Evolutionary conservation across 805 yeast genomes (phyloP).

Genomic region (Barnettozyma salicaria): DNA sequence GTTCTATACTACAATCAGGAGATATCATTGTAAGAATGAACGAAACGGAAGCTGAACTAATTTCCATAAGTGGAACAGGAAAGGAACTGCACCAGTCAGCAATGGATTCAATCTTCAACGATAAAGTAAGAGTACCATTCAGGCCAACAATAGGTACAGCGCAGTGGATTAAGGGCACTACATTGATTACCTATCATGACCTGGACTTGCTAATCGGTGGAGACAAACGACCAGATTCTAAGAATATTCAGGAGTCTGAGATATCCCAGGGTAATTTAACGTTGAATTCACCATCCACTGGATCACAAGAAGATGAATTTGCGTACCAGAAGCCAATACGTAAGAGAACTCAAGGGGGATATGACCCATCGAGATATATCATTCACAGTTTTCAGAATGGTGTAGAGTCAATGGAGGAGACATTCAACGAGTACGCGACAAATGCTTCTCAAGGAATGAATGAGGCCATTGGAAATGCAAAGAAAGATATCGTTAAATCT

Average conservation of each 20-base stretch:
- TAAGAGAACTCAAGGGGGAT: slow-evolving; percentile 30
- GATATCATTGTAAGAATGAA: slow-evolving; percentile 53
- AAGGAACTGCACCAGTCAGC: slow-evolving; percentile 14
- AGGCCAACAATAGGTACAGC: slow-evolving; percentile 76
- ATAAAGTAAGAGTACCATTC: slow-evolving; percentile 59
- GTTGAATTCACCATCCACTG: slow-evolving; percentile 6
- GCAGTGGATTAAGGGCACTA: slow-evolving; percentile 82
- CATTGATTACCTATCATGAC: slow-evolving; percentile 53
- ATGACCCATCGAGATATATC: slow-evolving; percentile 35
- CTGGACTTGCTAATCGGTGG: slow-evolving; percentile 69
- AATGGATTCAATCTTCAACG: slow-evolving; percentile 66
- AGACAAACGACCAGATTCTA: slow-evolving; percentile 56
- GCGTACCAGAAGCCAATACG: slow-evolving; percentile 46
- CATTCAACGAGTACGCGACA: slow-evolving; percentile 52
- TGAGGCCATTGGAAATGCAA: slow-evolving; percentile 44
- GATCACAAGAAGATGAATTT: slow-evolving; percentile 22
- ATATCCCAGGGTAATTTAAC: slow-evolving; percentile 42
- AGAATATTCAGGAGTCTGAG: slow-evolving; percentile 57
- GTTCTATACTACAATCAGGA: slow-evolving; percentile 46
- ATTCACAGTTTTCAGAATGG: slow-evolving; percentile 45
- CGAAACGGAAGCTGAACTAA: slow-evolving; percentile 46
- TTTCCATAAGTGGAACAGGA: slow-evolving; percentile 45
- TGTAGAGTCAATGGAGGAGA: slow-evolving; percentile 47
- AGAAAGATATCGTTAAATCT: slow-evolving; percentile 44
- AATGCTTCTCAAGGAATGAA: slow-evolving; percentile 47